Evolutionary conservation across 2,329 filamentous ascomycete species (phyloP), one percentile per base, ranked within the genome.

Genomic region (Penicillium sp.): DNA sequence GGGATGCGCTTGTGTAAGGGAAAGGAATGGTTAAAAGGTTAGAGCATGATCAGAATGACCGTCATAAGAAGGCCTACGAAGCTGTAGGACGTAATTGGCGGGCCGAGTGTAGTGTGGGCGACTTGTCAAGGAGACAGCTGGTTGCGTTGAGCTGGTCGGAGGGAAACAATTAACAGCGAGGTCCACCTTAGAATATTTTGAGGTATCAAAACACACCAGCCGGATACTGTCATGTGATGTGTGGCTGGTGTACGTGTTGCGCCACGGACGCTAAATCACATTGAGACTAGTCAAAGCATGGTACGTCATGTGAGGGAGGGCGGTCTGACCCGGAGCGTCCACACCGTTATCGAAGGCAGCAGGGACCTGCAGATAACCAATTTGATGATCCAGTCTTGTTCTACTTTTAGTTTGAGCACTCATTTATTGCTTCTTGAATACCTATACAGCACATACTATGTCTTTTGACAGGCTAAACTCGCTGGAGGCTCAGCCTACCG

Each of bases 381-480:
- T 35, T 49, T 35, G 34, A 46, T 37, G 9, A 49, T 35, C 33
- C 42, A 25, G 22, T 46, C 19, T 31, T 19, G 43, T 35, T 40
- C 30, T 52, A 35, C 38, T n/a, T 41, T 54, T 38, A 28, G 28
- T 46, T 41, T 53, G 28, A 27, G 14, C 35, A 41, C 25, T 48
- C 45, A 41, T 30, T 39, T 28, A 39, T 45, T 41, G 29, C 36
- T 34, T 33, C 9, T 22, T 40, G 30, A 29, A 28, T 42, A 34
- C 33, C 16, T 2, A 18, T 35, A 35, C 14, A 33, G 34, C 22
- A 40, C 34, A 28, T 41, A 53, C 53, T 55, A 97, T 97, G 92
- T 95, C 92, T 14, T 97, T 93, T 74, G 88, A 95, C 69, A 88
- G 89, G 61, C 80, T 93, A 56, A 87, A 87, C 49, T 86, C 82